These are phyloP conservation scores for Exophiala bonariae DNA, from an alignment of 2,329 filamentous ascomycete species.

Conservation along the genomic window DNA sequence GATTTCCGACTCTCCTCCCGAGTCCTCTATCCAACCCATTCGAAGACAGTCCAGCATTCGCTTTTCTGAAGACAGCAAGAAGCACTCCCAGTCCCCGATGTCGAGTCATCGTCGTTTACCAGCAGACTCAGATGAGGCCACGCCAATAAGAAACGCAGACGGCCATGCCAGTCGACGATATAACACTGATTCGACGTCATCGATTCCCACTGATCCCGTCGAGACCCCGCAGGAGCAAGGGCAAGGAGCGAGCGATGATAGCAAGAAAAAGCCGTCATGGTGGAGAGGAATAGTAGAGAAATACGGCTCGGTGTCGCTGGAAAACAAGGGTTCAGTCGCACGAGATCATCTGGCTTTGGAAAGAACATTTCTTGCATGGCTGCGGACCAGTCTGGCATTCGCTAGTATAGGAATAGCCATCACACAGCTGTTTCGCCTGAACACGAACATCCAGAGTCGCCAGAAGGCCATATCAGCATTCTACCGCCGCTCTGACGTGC, in stretches of 20 bases:
- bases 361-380: slow-evolving; percentile 68
- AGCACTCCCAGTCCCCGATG: slow-evolving; percentile 17
- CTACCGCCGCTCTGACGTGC: slow-evolving; percentile 6
- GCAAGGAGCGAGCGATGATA: slow-evolving; percentile 12
- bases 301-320: slow-evolving; percentile 63
- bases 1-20: no score
- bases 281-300: slow-evolving; percentile 54
- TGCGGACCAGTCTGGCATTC: slow-evolving; percentile 65
- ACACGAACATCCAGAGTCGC: slow-evolving; percentile 43
- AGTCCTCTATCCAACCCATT: background rate
- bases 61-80: slow-evolving; percentile 24
- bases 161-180: slow-evolving; percentile 21
- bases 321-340: slow-evolving; percentile 67
- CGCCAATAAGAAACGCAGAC: slow-evolving; percentile 23
- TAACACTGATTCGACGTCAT: slow-evolving; percentile 12
- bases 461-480: slow-evolving; percentile 11
- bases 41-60: slow-evolving; percentile 20
- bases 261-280: slow-evolving; percentile 34
- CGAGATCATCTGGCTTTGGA: slow-evolving; percentile 66
- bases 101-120: slow-evolving; percentile 15
- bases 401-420: slow-evolving; percentile 66
- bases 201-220: slow-evolving; percentile 1
- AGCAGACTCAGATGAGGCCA: slow-evolving; percentile 23
- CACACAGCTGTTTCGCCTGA: slow-evolving; percentile 66
- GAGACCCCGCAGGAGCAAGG: slow-evolving; percentile 1